A percentile compares a stretch with the other conserved stretches of the same genome.
Evolutionary conservation across 768 basidiomycete species (phyloP).

Genomic region (Tulasnella sp.): DNA sequence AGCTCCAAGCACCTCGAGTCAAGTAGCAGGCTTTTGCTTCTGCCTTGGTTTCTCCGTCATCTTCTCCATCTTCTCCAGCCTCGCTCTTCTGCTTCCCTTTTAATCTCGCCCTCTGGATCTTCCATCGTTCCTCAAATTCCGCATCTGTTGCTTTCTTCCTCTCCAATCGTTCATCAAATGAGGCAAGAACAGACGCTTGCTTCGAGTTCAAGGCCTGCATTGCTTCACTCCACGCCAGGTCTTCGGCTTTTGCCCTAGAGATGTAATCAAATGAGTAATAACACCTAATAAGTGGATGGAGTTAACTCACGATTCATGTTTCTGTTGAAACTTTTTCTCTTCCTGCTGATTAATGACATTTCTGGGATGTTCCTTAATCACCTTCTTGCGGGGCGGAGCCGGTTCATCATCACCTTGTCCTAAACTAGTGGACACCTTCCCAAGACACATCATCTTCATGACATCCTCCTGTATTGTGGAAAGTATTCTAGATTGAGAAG

Average conservation of each 20-base stretch:
- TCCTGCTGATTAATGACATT: slow-evolving; percentile 12
- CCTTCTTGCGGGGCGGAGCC: not conserved
- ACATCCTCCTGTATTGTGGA: slow-evolving; percentile 9
- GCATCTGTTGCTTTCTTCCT: slow-evolving; percentile 6
- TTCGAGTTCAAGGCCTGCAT: slow-evolving; percentile 8
- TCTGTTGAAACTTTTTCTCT: slow-evolving; percentile 7
- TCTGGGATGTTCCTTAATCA: slow-evolving; percentile 9
- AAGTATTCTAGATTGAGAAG: slow-evolving; percentile 4
- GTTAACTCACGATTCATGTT: slow-evolving; percentile 9
- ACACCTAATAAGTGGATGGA: not conserved
- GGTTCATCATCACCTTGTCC: not conserved
- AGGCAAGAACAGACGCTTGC: slow-evolving; percentile 3
- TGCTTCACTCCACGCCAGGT: slow-evolving; percentile 9
- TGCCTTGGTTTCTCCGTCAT: slow-evolving; percentile 1
- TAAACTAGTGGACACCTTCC: slow-evolving; percentile 8
- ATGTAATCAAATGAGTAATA: not conserved
- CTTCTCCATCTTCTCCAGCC: not conserved
- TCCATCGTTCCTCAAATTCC: slow-evolving; percentile 2
- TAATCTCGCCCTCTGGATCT: not conserved
- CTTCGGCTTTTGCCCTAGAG: slow-evolving; percentile 3
- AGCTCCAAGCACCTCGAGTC: slow-evolving; percentile 6
- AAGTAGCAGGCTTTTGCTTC: slow-evolving; percentile 4
- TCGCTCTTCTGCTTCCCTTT: slow-evolving; percentile 9
- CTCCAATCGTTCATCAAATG: not conserved
- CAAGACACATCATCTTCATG: slow-evolving; percentile 13